A percentile compares a stretch with the other conserved stretches of the same genome.
These are phyloP conservation scores for Ophiostoma angusticollis DNA, from an alignment of 2,329 filamentous ascomycete species.

Conservation along the genomic window DNA sequence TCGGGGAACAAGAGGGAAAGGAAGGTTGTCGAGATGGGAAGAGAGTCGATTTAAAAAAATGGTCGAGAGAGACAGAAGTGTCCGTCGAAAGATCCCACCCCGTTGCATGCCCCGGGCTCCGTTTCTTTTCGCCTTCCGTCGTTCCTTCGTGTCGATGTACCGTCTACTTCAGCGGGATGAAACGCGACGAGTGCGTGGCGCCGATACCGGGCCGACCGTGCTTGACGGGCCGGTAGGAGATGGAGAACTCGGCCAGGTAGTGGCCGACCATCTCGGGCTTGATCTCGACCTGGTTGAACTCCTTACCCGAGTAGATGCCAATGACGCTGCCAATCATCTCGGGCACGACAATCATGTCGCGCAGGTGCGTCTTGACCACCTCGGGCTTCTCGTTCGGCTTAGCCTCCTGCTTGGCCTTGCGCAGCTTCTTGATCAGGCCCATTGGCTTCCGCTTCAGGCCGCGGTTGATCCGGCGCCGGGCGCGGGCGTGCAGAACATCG, in stretches of 20 bases:
- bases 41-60: background rate
- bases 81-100: no score
- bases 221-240: conserved; percentile 99
- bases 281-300: conserved; percentile 99
- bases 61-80: background rate
- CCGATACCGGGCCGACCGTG: conserved; percentile 99
- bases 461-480: conserved; percentile 97
- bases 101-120: no score
- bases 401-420: conserved; percentile 97
- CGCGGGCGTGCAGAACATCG: conserved; percentile 98
- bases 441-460: conserved; percentile 99
- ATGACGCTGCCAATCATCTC: conserved; percentile 99
- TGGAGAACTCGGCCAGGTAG: conserved; percentile 98
- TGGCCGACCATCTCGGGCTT: conserved; percentile 99
- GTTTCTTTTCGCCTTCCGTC: background rate
- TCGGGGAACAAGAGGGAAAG: background rate
- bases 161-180: conserved; percentile 99
- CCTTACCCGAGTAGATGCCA: conserved; percentile 99
- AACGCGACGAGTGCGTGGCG: conserved; percentile 99
- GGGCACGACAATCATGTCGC: conserved; percentile 99
- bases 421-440: conserved; percentile 99
- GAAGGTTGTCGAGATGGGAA: background rate
- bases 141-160: conserved; percentile 12
- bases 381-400: conserved; percentile 99
- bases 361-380: conserved; percentile 97